Base-by-base conservation (phyloP, 495 filamentous ascomycete species). In the Penicillium pulvis region DNA sequence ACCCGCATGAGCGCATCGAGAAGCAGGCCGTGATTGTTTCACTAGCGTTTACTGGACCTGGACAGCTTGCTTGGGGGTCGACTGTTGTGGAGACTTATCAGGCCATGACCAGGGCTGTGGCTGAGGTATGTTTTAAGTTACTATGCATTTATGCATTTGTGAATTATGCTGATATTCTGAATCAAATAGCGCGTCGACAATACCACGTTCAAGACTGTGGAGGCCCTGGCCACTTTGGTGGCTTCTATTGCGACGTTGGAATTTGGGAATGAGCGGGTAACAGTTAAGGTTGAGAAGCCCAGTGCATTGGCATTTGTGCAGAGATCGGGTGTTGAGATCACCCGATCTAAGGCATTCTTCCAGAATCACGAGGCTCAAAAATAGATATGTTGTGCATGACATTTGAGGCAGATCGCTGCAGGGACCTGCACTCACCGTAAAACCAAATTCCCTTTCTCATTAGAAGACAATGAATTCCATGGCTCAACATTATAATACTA, bases 231-330 rank as follows among this genome's bases (percentile, higher is more conserved):
- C 10, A 82, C 81, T 11, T 76, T 76, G 12, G 67, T 86, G 47
- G 81, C 81, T 30, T 77, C 73, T 43, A 81, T 79, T 59, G 77
- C 74, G 49, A 82, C 80, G 16, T 71, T 83, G 46, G 74, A 79
- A 26, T 84, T 79, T 61, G 76, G 74, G 8, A 76, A 84, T 56
- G 71, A 78, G 46, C 69, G 76, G 45, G 78, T 84, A 19, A 84
- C 80, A 0, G 83, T 84, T 1, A 61, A 59, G 53, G 76, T 82
- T n/a, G 76, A 85, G 59, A 85, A 86, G 66, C 82, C 83, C 3
- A 84, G 78, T 60, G 83, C 83, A 12, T 52, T 86, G 59, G 76
- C 81, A 7, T 84, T 84, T 69, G 81, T 83, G 6, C 71, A 79
- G 57, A 67, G 74, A 55, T 80, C 83, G 39, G 83, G 81, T 6